A percentile compares a stretch with the other conserved stretches of the same genome.
phyloP scores from a whole-genome alignment of 2,329 filamentous ascomycete genomes.

The Cladosporium phlei region DNA sequence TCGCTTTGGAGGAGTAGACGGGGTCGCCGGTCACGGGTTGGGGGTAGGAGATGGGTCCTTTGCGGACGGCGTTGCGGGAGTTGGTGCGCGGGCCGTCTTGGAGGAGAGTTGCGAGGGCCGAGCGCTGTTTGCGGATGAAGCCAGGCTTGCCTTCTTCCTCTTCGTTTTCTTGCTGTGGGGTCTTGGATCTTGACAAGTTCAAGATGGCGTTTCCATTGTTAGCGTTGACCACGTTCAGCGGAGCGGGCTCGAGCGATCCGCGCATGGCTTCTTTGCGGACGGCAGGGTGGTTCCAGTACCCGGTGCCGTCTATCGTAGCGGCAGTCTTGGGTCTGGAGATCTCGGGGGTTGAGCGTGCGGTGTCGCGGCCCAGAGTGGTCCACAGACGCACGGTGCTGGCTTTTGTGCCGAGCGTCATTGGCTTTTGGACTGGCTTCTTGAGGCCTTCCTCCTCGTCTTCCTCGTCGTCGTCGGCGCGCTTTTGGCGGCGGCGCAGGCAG shows the following conservation, averaged over 20 bases:
- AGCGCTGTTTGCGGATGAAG: conserved; percentile 23
- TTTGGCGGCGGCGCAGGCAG: conserved; percentile 23
- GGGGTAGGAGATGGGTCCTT: conserved; percentile 11
- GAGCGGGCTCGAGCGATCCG: conserved; percentile 25
- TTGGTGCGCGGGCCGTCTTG: conserved; percentile 3
- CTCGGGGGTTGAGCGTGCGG: conserved; percentile 15
- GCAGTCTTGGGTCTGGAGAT: conserved; percentile 18
- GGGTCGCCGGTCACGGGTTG: conserved; percentile 22
- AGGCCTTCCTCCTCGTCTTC: conserved; percentile 13
- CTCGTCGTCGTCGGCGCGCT: conserved; percentile 7
- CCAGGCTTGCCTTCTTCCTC: conserved; percentile 19
- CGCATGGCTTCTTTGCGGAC: conserved; percentile 29
- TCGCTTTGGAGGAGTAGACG: conserved; percentile 22
- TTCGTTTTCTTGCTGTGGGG: conserved; percentile 18
- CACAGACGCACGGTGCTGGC: conserved; percentile 11
- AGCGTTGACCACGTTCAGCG: conserved; percentile 32
- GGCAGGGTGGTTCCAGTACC: conserved; percentile 32
- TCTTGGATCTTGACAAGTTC: conserved; percentile 20
- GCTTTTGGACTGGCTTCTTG: conserved; percentile 5
- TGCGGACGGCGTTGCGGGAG: conserved; percentile 1
- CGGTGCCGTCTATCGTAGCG: conserved; percentile 27
- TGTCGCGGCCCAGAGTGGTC: conserved; percentile 8
- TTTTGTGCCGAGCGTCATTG: neutral
- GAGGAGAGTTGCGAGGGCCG: conserved; percentile 17
- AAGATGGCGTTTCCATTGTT: no score